Evolutionary conservation across 2,329 filamentous ascomycete genomes (phyloP).

Genomic region (Ascomycota sp.): DNA sequence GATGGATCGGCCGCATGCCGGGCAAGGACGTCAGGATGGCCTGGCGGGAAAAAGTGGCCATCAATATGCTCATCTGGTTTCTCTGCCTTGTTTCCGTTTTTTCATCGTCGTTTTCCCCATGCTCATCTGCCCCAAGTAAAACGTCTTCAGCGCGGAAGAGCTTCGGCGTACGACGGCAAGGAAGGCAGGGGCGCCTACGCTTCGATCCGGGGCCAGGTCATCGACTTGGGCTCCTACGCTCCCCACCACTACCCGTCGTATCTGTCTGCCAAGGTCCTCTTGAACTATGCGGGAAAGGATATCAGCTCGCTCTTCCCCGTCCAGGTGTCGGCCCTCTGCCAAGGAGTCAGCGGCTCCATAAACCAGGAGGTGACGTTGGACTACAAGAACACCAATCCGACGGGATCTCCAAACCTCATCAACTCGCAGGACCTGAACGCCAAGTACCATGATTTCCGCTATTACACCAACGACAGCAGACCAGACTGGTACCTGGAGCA

Average conservation of each 20-base stretch:
- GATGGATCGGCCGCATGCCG: conserved; percentile 60
- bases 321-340: conserved; percentile 81
- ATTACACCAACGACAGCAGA: conserved; percentile 59
- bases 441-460: conserved; percentile 83
- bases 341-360: conserved; percentile 45
- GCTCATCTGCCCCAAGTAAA: conserved; percentile 76
- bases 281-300: conserved; percentile 72
- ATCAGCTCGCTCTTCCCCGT: conserved; percentile 81
- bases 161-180: conserved; percentile 57
- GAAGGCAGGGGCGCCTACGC: conserved; percentile 46
- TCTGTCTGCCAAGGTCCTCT: conserved; percentile 36
- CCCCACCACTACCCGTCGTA: conserved; percentile 51
- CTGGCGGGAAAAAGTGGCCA: conserved; percentile 93
- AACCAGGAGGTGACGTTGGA: conserved; percentile 63
- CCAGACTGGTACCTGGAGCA: conserved; percentile 87
- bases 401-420: conserved; percentile 44
- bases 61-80: conserved; percentile 95
- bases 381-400: conserved; percentile 60
- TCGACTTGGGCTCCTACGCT: conserved; percentile 57
- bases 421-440: conserved; percentile 50
- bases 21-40: conserved; percentile 83
- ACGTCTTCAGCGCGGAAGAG: conserved; percentile 68
- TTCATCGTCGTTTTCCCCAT: conserved; percentile 77
- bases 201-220: conserved; percentile 75
- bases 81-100: conserved; percentile 62